These are phyloP conservation scores for Mortierella sp. DNA, from an alignment of 371 early-diverging fungal genomes.

Conservation along the genomic window DNA sequence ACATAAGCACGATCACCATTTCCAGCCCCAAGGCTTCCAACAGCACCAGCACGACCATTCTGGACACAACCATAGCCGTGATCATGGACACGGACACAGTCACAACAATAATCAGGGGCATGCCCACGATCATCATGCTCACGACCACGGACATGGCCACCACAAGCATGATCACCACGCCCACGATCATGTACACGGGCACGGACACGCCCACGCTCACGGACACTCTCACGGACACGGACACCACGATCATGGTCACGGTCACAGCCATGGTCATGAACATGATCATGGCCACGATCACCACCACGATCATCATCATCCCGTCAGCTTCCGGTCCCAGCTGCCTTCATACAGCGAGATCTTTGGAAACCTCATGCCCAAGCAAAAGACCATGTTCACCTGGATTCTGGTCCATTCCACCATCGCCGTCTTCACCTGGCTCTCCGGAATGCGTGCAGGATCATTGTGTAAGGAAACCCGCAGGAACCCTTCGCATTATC, in stretches of 20 bases:
- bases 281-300: slow-evolving; percentile 28
- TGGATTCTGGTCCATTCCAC: slow-evolving; percentile 66
- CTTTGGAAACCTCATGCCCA: slow-evolving; percentile 63
- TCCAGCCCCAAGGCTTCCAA: background rate
- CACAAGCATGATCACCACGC: slow-evolving; percentile 4
- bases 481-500: background rate
- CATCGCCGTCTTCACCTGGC: slow-evolving; percentile 66
- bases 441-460: slow-evolving; percentile 65
- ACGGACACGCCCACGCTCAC: slow-evolving; percentile 14
- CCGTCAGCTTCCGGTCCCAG: slow-evolving; percentile 57
- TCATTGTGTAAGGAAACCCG: slow-evolving; percentile 63
- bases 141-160: slow-evolving; percentile 12
- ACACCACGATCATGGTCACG: slow-evolving; percentile 13
- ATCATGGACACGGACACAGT: slow-evolving; percentile 27
- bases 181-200: slow-evolving; percentile 19
- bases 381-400: slow-evolving; percentile 74
- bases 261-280: slow-evolving; percentile 29
- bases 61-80: background rate
- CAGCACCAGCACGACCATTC: slow-evolving; percentile 9
- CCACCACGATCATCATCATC: slow-evolving; percentile 41
- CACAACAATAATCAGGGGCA: slow-evolving; percentile 40
- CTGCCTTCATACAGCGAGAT: slow-evolving; percentile 60
- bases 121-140: slow-evolving; percentile 20
- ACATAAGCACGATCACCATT: slow-evolving; percentile 32
- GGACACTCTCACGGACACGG: slow-evolving; percentile 11